These are phyloP conservation scores for Epichloe festucae DNA, from an alignment of 2,329 filamentous ascomycete species.

Conservation along the genomic window DNA sequence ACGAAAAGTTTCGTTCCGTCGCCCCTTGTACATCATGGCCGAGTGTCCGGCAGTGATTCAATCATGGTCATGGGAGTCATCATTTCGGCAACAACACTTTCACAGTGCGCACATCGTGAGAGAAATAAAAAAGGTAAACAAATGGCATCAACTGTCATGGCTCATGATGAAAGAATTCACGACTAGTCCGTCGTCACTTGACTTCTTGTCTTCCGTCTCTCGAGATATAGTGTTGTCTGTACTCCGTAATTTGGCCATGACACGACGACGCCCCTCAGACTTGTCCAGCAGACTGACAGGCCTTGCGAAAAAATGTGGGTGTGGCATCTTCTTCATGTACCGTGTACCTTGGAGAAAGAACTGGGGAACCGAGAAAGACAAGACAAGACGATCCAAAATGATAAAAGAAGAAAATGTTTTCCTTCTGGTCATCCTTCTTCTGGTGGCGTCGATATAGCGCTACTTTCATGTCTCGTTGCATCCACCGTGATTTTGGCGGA, in stretches of 20 bases:
- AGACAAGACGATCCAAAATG: not conserved
- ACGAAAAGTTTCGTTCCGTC: too few species aligned
- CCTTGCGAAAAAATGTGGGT: not conserved
- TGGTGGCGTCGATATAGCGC: not conserved
- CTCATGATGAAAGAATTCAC: constrained; percentile 1
- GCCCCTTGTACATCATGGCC: too few species aligned
- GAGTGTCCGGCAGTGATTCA: too few species aligned
- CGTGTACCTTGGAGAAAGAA: not conserved
- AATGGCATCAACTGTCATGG: constrained; percentile 4
- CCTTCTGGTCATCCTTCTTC: not conserved
- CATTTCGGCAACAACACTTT: not conserved
- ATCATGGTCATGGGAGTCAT: not conserved
- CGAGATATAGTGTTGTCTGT: constrained; percentile 4
- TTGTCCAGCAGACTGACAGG: not conserved
- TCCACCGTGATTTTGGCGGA: not conserved
- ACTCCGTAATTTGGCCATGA: not conserved
- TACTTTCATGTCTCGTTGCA: not conserved
- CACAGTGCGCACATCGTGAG: not conserved
- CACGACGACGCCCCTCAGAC: not conserved
- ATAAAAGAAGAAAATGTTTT: not conserved
- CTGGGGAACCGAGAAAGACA: not conserved
- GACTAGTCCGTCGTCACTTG: not conserved
- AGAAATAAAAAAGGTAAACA: not conserved
- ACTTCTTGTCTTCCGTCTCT: not conserved
- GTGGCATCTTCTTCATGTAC: not conserved